Percentiles rank a stretch among this genome's conserved stretches.
Conservation (phyloP, 164 flowering plant species). For the Akebia trifoliata region DNA sequence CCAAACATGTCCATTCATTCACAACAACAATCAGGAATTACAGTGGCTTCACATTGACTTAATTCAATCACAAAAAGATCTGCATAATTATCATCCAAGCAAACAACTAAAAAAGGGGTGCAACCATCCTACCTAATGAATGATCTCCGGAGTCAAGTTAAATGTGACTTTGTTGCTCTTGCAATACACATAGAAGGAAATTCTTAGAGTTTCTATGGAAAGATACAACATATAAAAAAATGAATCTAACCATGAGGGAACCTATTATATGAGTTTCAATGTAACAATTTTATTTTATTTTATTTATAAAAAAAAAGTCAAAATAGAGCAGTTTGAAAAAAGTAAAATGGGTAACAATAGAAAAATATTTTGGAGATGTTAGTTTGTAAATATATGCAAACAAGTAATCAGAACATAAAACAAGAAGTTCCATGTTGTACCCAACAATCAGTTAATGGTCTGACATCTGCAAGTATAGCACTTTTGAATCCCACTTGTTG, state of each 20-base stretch:
- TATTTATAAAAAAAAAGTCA: background rate
- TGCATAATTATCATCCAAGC: background rate
- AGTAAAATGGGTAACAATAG: background rate
- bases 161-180: constrained; percentile 92
- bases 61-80: background rate
- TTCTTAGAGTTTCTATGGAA: background rate
- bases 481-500: constrained; percentile 82
- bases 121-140: constrained; percentile 63
- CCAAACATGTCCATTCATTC: too few relatives aligned
- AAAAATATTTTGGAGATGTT: background rate
- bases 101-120: constrained; percentile 3
- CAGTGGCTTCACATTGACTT: background rate
- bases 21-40: background rate
- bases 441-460: constrained; percentile 84
- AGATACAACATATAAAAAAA: background rate
- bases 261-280: background rate
- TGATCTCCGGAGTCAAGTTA: constrained; percentile 86
- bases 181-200: constrained; percentile 17
- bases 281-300: too few relatives aligned
- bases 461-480: constrained; percentile 74
- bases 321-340: background rate
- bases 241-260: background rate
- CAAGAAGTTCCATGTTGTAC: constrained; percentile 31
- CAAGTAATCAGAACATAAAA: background rate
- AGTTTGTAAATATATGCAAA: background rate